Evolutionary conservation across 805 yeast species (phyloP).

Genomic region (Ogataea methylovora): DNA sequence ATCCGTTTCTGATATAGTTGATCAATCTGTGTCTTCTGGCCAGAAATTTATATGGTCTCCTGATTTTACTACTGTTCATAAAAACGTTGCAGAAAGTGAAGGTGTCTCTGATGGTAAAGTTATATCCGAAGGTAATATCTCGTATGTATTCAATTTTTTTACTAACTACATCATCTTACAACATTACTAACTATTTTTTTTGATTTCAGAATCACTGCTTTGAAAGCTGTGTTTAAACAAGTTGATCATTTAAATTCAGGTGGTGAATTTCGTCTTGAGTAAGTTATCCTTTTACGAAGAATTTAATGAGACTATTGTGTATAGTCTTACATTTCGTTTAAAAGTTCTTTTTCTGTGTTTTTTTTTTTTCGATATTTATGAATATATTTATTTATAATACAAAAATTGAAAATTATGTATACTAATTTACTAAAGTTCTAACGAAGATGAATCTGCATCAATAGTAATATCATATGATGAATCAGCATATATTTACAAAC

Average conservation of each 20-base stretch:
- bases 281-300: constrained; percentile 21
- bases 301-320: no score
- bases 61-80: constrained; percentile 61
- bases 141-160: constrained; percentile 21
- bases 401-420: not conserved
- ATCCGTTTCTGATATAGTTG: constrained; percentile 36
- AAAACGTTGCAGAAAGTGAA: constrained; percentile 34
- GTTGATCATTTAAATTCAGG: constrained; percentile 42
- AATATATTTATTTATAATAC: constrained; percentile 1
- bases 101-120: constrained; percentile 64
- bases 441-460: not conserved
- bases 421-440: not conserved
- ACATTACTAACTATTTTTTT: constrained; percentile 9
- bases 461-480: constrained; percentile 30
- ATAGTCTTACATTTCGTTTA: not conserved
- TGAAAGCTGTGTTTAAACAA: constrained; percentile 63
- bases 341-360: not conserved
- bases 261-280: constrained; percentile 54
- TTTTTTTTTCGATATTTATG: not conserved
- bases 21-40: constrained; percentile 31
- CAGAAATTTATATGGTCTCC: constrained; percentile 77
- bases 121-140: constrained; percentile 53
- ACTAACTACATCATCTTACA: constrained; percentile 25
- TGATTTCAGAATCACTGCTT: constrained; percentile 48
- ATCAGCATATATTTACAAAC: constrained; percentile 33